Conservation (phyloP, 805 yeast species). For the Lipomyces orientalis region DNA sequence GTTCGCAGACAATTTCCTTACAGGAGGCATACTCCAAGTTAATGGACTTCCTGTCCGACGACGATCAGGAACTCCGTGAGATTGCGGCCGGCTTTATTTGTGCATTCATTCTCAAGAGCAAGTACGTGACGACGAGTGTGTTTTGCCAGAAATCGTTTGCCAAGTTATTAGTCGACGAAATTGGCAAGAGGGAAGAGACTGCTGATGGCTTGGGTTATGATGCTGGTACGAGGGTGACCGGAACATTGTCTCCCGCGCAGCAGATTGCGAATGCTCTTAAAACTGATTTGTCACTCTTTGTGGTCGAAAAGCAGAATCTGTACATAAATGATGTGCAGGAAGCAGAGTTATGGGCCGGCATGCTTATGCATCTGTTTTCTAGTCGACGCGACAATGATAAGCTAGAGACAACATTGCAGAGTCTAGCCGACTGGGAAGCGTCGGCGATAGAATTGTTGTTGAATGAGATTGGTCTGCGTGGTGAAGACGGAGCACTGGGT, state of each 20-base stretch:
- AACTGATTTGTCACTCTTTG: slow-evolving; percentile 57
- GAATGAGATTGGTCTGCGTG: slow-evolving; percentile 10
- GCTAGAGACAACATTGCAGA: background rate
- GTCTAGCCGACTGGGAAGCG: background rate
- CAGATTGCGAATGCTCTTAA: slow-evolving; percentile 39
- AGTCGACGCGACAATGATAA: too few species aligned
- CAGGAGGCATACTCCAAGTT: slow-evolving; percentile 38
- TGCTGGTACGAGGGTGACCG: slow-evolving; percentile 11
- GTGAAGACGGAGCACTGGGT: slow-evolving; percentile 30
- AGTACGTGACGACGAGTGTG: background rate
- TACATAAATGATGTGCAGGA: slow-evolving; percentile 56
- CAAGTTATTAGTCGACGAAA: slow-evolving; percentile 13
- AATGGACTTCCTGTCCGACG: slow-evolving; percentile 59
- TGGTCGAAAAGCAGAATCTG: slow-evolving; percentile 69
- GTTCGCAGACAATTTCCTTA: background rate
- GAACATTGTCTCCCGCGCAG: slow-evolving; percentile 19
- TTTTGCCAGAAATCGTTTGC: slow-evolving; percentile 11
- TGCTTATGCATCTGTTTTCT: slow-evolving; percentile 6
- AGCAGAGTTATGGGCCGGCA: slow-evolving; percentile 17
- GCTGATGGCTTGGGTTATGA: slow-evolving; percentile 14
- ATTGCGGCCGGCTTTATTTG: slow-evolving; percentile 54
- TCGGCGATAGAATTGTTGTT: slow-evolving; percentile 2
- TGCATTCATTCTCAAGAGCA: slow-evolving; percentile 3
- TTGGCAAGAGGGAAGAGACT: background rate
- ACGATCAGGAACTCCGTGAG: slow-evolving; percentile 65